Evolutionary conservation across 495 filamentous ascomycete genomes (phyloP), one percentile per base, ranked within the genome.

Genomic region (Daldinia vernicosa): DNA sequence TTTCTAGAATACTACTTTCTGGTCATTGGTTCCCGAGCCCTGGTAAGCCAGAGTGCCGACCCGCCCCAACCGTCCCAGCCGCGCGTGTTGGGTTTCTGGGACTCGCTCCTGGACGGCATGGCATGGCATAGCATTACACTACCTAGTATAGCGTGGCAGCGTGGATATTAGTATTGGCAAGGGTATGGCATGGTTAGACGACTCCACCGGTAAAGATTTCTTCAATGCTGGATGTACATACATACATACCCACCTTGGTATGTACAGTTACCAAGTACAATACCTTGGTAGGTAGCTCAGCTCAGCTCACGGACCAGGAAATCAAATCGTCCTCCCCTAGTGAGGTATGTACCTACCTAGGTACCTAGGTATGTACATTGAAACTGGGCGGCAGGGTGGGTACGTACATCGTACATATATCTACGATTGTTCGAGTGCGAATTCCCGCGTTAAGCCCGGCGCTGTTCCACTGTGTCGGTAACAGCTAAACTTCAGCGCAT

Each of bases 381-480:
- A 35, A 35, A 35, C 33, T 35, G 33, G 33, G 9, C 14, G 33
- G 33, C 33, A 35, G 43, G 43, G 43, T 47, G 43, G 43, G 19
- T 22, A 47, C 27, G 22, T 27, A 30, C 27, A 53, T 53, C 50
- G 24, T 28, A 53, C 50, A 27, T 53, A 27, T 26, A 53, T 53
- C 50, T 53, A 53, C 50, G 50, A 53, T 28, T 30, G 50, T n/a
- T 24, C 6, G 50, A 53, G 50, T 28, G 27, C 24, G 11, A 53
- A 30, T 30, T 27, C 50, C 50, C 50, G 50, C 8, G 50, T 30
- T 57, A 35, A 28, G 53, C 53, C 28, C 30, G 53, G 53, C 19
- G 26, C 53, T 37, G 53, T 57, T 37, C 53, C 53, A 37, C 37
- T 37, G 28, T 57, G 53, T 37, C 53, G 53, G 53, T 57, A 53